Conservation (phyloP, 257 asterid species). For the Rhazya stricta region DNA sequence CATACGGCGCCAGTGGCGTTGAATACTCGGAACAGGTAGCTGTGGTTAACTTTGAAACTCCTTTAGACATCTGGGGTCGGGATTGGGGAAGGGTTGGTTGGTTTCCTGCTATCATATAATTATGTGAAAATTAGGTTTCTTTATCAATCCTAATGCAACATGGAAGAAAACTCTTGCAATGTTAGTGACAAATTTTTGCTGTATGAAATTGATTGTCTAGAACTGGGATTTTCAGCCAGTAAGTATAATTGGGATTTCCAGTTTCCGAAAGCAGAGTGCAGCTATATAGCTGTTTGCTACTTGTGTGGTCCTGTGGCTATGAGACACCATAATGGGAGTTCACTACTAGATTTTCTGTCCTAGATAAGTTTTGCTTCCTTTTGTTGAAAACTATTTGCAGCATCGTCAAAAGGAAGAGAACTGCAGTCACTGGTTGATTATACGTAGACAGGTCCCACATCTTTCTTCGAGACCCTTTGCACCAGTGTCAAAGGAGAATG, state of each 20-base stretch:
- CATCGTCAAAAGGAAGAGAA: too few species aligned
- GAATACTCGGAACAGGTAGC: constrained; percentile 91
- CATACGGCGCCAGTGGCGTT: constrained; percentile 93
- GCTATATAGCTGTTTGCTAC: neutral
- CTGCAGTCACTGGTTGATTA: too few species aligned
- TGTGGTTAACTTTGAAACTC: constrained; percentile 8
- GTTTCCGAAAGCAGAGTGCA: neutral
- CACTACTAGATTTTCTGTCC: neutral
- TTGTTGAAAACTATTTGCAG: too few species aligned
- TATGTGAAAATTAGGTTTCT: neutral
- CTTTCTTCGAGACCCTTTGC: neutral
- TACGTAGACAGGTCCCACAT: too few species aligned
- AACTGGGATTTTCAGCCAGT: neutral
- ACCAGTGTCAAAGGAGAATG: neutral
- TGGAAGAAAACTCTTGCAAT: neutral
- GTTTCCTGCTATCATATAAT: neutral
- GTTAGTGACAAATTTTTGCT: neutral
- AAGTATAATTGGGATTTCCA: neutral
- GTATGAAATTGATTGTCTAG: neutral
- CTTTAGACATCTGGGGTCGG: neutral
- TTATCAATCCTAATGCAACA: neutral
- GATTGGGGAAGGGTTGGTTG: neutral
- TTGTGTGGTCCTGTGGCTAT: neutral
- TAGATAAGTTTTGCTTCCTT: neutral
- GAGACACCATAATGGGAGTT: neutral